These are phyloP conservation scores for Suillus spraguei DNA, from an alignment of 768 basidiomycete genomes.

Conservation along the genomic window DNA sequence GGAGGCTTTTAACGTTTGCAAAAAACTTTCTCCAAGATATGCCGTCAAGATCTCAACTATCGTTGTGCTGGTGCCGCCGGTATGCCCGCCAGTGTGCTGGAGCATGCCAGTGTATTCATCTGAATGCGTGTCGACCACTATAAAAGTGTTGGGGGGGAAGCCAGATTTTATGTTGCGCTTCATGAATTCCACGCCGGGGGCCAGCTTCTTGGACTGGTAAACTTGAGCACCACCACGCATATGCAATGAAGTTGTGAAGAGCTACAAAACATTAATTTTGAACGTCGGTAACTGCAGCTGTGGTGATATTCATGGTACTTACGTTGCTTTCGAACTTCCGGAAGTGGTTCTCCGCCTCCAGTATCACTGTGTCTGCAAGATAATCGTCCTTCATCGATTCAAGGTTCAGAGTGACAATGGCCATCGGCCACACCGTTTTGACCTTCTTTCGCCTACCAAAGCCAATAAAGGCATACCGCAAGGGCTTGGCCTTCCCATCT, in stretches of 20 bases:
- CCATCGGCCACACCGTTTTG: background rate
- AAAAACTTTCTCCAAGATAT: background rate
- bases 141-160: no score
- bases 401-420: background rate
- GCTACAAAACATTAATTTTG: no score
- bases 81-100: no score
- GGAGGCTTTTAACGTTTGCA: accelerated
- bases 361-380: background rate
- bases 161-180: no score
- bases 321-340: background rate
- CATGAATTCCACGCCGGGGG: no score
- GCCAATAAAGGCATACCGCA: background rate
- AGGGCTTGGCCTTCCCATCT: background rate
- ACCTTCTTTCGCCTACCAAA: background rate
- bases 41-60: background rate
- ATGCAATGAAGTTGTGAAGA: no score
- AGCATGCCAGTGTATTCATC: no score
- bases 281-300: no score
- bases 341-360: background rate
- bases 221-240: background rate
- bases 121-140: no score
- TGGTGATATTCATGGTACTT: no score
- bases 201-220: no score
- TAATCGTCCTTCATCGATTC: background rate
- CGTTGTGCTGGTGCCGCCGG: background rate